Percentiles rank a stretch among this genome's conserved stretches.
These are phyloP conservation scores for Capsicum rhomboideum DNA, from an alignment of 257 asterid species.

Conservation along the genomic window DNA sequence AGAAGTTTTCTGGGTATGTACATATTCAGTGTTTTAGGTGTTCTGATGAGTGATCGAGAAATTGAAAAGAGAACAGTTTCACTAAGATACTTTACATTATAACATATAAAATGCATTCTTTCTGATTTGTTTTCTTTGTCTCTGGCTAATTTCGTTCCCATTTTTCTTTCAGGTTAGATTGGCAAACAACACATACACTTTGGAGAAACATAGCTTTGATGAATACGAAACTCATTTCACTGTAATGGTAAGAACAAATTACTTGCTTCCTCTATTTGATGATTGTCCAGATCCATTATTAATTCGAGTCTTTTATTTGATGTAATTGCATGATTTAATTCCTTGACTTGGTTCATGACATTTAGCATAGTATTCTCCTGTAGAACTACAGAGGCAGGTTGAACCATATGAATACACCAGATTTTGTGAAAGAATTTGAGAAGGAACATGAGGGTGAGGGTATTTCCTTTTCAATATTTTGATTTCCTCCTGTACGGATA, in stretches of 20 bases:
- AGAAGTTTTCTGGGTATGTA: slow-evolving; percentile 83
- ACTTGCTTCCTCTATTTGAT: background rate
- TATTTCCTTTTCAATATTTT: slow-evolving; percentile 9
- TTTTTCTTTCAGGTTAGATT: slow-evolving; percentile 62
- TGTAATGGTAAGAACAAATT: slow-evolving; percentile 64
- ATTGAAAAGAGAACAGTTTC: background rate
- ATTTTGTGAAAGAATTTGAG: slow-evolving; percentile 78
- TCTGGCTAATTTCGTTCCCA: background rate
- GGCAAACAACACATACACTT: slow-evolving; percentile 77
- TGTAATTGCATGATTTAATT: slow-evolving; percentile 1
- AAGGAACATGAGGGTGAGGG: slow-evolving; percentile 70
- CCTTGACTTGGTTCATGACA: background rate
- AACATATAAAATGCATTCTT: background rate
- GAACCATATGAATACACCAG: slow-evolving; percentile 71
- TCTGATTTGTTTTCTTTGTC: background rate
- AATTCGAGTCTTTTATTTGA: background rate
- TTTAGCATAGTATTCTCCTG: slow-evolving; percentile 1
- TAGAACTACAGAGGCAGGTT: slow-evolving; percentile 89
- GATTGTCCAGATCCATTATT: background rate
- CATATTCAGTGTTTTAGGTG: background rate
- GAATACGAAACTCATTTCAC: slow-evolving; percentile 97
- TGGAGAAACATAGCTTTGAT: slow-evolving; percentile 69
- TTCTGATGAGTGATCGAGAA: background rate
- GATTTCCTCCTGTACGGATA: background rate
- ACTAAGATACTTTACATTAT: background rate